Evolutionary conservation across 2,329 filamentous ascomycete species (phyloP).

Genomic region (Fusarium pseudocircinatum): DNA sequence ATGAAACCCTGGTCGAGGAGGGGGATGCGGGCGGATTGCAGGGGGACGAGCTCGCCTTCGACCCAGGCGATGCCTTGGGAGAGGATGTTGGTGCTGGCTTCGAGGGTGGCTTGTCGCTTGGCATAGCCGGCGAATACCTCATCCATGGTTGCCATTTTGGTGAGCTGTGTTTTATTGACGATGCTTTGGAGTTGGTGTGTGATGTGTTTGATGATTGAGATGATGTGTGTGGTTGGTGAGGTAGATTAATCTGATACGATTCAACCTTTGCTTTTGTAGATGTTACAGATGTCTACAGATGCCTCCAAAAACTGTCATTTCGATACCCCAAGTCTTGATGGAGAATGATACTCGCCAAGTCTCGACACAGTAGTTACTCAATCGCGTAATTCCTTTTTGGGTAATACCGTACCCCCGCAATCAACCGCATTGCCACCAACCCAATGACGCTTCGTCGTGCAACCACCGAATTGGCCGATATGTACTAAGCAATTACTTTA

Average conservation of each 20-base stretch:
- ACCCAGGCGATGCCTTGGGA: constrained; percentile 59
- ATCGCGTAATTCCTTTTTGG: constrained; percentile 17
- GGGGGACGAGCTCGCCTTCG: constrained; percentile 53
- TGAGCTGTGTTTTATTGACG: no score
- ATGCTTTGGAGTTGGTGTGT: not conserved
- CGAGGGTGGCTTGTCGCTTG: constrained; percentile 40
- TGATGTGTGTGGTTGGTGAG: not conserved
- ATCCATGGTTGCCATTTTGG: constrained; percentile 55
- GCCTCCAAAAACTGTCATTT: rapidly evolving
- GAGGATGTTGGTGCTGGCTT: constrained; percentile 11
- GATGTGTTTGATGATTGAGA: not conserved
- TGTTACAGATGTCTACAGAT: not conserved
- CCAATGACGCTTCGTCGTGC: no score
- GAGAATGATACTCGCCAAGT: not conserved
- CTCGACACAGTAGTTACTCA: not conserved
- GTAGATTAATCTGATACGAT: not conserved
- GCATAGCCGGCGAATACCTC: constrained; percentile 53
- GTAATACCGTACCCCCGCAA: not conserved
- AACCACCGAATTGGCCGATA: no score
- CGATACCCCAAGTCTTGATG: rapidly evolving
- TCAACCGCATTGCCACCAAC: not conserved
- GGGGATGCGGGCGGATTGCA: constrained; percentile 59
- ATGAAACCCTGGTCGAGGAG: constrained; percentile 62
- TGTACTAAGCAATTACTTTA: no score
- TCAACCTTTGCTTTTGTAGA: constrained; percentile 10